Base-by-base conservation (phyloP, 129 eudicot genomes). In the Chrysanthemum lavandulifolium region DNA sequence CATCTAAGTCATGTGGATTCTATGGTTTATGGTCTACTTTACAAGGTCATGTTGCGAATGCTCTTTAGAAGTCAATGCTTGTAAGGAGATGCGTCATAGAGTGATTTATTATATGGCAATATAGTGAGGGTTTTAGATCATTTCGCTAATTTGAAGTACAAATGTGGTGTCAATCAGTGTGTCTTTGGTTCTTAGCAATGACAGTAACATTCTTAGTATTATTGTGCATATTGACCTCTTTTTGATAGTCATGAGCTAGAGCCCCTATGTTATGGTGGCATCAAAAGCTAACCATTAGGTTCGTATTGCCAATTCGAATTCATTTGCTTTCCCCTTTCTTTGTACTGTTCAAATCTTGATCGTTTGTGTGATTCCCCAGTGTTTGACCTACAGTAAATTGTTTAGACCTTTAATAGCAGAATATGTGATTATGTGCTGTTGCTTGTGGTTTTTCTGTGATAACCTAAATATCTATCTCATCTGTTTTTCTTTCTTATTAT, bases 1-100 rank as follows among this genome's bases (percentile, higher is more conserved):
- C 56, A 13, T 43, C 52, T 33, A 15, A 54, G 18, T 70, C 64
- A 55, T 54, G 49, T 69, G 33, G 51, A 29, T 49, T 53, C 31
- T 52, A 45, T 69, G 74, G 50, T 69, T 16, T 56, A 31, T 54
- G 63, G 52, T 70, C 47, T 52, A 61, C 47, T 61, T 29, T 61
- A 61, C 67, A 3, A 21, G 66, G 47, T 61, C 67, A 61, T 4
- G 31, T 31, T 52, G 25, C 50, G 54, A 52, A 69, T 52, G 16
- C 6, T 53, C 31, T 69, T 69, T 31, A 54, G 64, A 29, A 1
- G 51, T 70, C 47, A 16, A 31, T 69, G 52, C 47, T 36, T 2
- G 11, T 53, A 27, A 27, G 62, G 50, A 53, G 50, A 69, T 53
- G 7, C 27, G 10, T 19, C 29, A 18, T 5, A 69, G 10, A 49